Base-by-base conservation (phyloP, 2,329 filamentous ascomycete species). In the Paecilomyces sp. region DNA sequence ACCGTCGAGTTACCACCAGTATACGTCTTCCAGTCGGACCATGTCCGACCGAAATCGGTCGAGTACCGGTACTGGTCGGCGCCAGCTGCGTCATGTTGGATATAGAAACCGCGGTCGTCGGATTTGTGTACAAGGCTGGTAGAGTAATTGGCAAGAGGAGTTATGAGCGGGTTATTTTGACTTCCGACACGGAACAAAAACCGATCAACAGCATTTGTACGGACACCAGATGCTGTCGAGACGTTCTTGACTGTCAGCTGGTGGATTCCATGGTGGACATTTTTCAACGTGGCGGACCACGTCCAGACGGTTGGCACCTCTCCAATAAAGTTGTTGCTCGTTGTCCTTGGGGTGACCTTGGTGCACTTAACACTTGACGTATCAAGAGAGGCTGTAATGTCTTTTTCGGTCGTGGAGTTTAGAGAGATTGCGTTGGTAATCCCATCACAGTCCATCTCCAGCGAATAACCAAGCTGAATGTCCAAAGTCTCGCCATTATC, bases 181-280 rank as follows among this genome's bases (percentile, higher is more conserved):
- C n/a, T 22, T 47, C 41, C 41, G 4, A 47, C 41, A 22, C 41
- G 41, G 41, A 47, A 18, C 9, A 47, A 47, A n/a, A 47, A 47
- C 41, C n/a, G n/a, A 11, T 47, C 41, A 11, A 47, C 41, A 47
- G 41, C n/a, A 22, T 47, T 47, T 6, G 41, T 47, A n/a, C 2
- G 41, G n/a, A 18, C 18, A 9, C 41, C 41, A 9, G 72, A 63
- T 62, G 71, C 65, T 41, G 73, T 74, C 2, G 76, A 74, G n/a
- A 77, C 75, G 62, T 85, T 84, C 59, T 74, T 76, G 54, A 85
- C 68, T 0, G 78, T 81, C 55, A 86, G 66, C 34, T 75, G 72
- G 67, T 86, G 80, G 22, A 86, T 74, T 31, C 84, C 84, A 60
- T 86, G 78, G 1, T 79, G 77, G 1, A 85, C 81, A 59, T 82